Base-by-base conservation (phyloP, 1,284 basidiomycete species). In the Leccinum griseonigrum region DNA sequence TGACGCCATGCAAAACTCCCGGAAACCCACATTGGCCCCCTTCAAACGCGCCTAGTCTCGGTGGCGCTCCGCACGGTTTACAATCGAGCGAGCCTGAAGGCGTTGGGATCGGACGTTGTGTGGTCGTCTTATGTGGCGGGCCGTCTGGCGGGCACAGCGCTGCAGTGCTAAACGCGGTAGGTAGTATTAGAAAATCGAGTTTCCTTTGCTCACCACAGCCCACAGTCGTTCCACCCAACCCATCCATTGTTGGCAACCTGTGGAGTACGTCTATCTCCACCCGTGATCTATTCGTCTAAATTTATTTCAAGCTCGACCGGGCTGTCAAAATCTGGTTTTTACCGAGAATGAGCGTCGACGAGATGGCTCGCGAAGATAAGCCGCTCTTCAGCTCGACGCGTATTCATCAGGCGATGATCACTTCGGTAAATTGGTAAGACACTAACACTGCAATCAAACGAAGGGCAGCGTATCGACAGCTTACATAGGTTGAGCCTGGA, bases 291-390 rank as follows among this genome's bases (percentile, higher is more conserved):
- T 46, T 26, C 31, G 31, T 64, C 57, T 68, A 54, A 62, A 13
- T 28, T 40, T 31, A 1, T 10, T 60, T 43, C 55, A 60, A 92
- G 90, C 78, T 90, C 66, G 90, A 92, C 65, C 83, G 87, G 64
- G 75, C 79, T 2, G 82, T 90, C 22, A 91, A 91, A 71, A 88
- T 92, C 9, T 92, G 90, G 90, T 76, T 75, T 74, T 64, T 82
- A 67, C 73, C 80, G 62, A 64, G 71, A 43, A 58, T 77, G 61
- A 57, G 70, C 10, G 66, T 67, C 0, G 72, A 75, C 5, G 73
- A 70, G 8, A 75, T 89, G 18, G 74, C 77, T 31, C 79, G 87
- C 48, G 86, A 88, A 71, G 89, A 91, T 64, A 91, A 90, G 63
- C 89, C 90, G 0, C 69, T 92, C 2, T 91, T 91, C 68, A 87